A percentile compares a stretch with the other conserved stretches of the same genome.
Evolutionary conservation across 495 filamentous ascomycete genomes (phyloP).

Genomic region (Neurospora sublineolata): DNA sequence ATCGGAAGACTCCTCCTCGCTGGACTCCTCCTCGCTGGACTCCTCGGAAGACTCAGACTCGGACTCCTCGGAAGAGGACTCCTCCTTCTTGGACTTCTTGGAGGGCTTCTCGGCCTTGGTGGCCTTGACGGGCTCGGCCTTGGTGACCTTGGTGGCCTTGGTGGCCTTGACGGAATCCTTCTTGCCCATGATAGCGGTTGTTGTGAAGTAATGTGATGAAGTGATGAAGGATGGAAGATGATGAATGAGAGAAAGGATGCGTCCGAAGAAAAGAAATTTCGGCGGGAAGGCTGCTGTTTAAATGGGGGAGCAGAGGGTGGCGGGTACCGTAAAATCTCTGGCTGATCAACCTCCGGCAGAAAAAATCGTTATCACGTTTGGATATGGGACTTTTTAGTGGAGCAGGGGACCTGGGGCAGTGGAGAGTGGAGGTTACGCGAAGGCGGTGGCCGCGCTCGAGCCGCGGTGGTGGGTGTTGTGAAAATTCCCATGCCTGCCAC

Average conservation of each 20-base stretch:
- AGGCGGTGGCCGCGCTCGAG: neutral
- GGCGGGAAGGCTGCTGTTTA: slow-evolving; percentile 10
- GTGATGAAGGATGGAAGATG: slow-evolving; percentile 11
- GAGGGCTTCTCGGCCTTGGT: slow-evolving; percentile 17
- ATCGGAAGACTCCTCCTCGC: slow-evolving; percentile 26
- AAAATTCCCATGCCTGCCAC: neutral
- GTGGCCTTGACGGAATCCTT: slow-evolving; percentile 37
- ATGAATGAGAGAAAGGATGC: slow-evolving; percentile 3
- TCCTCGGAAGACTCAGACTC: slow-evolving; percentile 7
- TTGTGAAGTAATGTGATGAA: slow-evolving; percentile 8
- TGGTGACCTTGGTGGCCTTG: slow-evolving; percentile 35
- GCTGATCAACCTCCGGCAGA: neutral
- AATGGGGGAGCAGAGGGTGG: slow-evolving; percentile 17
- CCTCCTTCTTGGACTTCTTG: slow-evolving; percentile 18
- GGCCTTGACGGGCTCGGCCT: slow-evolving; percentile 27
- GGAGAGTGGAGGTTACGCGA: neutral
- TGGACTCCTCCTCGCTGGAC: slow-evolving; percentile 31
- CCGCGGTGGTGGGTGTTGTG: neutral
- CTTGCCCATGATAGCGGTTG: slow-evolving; percentile 42
- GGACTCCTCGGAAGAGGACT: slow-evolving; percentile 6
- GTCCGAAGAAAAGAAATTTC: slow-evolving; percentile 4
- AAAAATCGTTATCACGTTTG: slow-evolving; percentile 10
- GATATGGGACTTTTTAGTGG: slow-evolving; percentile 9
- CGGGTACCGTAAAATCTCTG: slow-evolving; percentile 1
- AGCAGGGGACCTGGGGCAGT: neutral